Evolutionary conservation across 306 rosid species (phyloP), one percentile per base, ranked within the genome.

Genomic region (Chamaecrista fasciculata): DNA sequence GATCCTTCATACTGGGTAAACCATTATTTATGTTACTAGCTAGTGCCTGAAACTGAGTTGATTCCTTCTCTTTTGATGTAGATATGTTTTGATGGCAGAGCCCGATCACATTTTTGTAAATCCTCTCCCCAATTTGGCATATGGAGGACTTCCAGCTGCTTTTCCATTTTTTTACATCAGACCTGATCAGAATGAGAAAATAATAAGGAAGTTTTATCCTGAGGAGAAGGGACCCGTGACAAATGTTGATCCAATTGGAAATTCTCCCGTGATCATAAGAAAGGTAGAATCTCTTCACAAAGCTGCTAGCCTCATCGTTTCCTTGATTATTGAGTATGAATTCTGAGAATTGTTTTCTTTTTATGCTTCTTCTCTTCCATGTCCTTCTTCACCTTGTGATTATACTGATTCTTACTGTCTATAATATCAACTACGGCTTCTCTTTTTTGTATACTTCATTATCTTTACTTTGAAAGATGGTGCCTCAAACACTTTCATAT

Each of bases 51-150:
- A 62, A 18, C 50, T 64, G 36, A 64, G 37, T 19, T 57, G 47
- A 28, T 67, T 76, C 50, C 56, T 62, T 57, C 49, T 42, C 70
- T 69, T 69, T 76, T 78, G 61, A 24, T 80, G 83, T 87, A 91
- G 96, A 43, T 91, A 91, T 76, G 81, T 95, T 60, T 77, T 95
- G 79, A 95, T 95, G 97, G 99, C 99, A 24, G 97, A 95, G 78
- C 97, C 99, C 20, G 96, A 91, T 81, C 99, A 95, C 66, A 9
- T 95, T 62, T 85, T 95, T 78, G 71, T 95, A 62, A 89, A 79
- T 12, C 96, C 97, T 79, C 91, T 95, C 59, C 97, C 97, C 57
- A 95, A 95, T 87, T 85, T 95, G 82, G 91, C 87, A 3, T 66
- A 65, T 62, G 97, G 89, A 55, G 92, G 75, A 61, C 72, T 79